Evolutionary conservation across 768 basidiomycete genomes (phyloP).

Genomic region (Serendipita indica): DNA sequence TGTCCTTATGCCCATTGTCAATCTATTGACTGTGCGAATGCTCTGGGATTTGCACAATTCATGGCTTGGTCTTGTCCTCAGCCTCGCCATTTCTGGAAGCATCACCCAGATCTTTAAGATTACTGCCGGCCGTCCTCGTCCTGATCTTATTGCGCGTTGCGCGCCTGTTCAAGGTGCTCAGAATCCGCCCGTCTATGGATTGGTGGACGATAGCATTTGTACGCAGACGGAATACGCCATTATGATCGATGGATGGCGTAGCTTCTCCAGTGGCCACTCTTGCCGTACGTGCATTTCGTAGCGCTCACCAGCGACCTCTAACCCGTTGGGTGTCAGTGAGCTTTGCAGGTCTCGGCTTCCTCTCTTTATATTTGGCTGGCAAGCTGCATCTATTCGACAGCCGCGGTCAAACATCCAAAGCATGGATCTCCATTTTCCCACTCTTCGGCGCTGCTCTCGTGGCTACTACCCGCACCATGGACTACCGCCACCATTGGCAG

Average conservation of each 20-base stretch:
- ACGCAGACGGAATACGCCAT: conserved; percentile 46
- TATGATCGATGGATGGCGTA: conserved; percentile 74
- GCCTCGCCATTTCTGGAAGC: conserved; percentile 57
- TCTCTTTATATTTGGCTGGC: conserved; percentile 78
- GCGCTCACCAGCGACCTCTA: conserved; percentile 5
- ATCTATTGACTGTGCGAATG: conserved; percentile 53
- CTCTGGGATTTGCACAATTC: conserved; percentile 78
- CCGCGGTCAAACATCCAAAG: conserved; percentile 50
- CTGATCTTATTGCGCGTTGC: conserved; percentile 64
- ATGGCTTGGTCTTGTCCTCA: conserved; percentile 41
- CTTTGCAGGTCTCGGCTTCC: conserved; percentile 83
- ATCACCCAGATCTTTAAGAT: conserved; percentile 77
- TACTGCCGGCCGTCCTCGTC: conserved; percentile 79
- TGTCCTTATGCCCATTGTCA: conserved; percentile 51
- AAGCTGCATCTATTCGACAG: conserved; percentile 84
- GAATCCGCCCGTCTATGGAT: conserved; percentile 50
- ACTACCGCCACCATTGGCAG: conserved; percentile 61
- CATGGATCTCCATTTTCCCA: conserved; percentile 46
- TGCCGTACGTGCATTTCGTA: conserved; percentile 58
- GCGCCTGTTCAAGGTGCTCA: conserved; percentile 46
- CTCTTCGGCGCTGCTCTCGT: conserved; percentile 45
- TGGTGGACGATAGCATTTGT: conserved; percentile 67
- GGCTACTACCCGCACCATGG: conserved; percentile 25
- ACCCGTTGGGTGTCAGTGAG: no score
- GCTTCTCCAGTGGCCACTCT: conserved; percentile 85